phyloP scores from a whole-genome alignment of 495 filamentous ascomycete genomes.

The Talaromyces stipitatus region DNA sequence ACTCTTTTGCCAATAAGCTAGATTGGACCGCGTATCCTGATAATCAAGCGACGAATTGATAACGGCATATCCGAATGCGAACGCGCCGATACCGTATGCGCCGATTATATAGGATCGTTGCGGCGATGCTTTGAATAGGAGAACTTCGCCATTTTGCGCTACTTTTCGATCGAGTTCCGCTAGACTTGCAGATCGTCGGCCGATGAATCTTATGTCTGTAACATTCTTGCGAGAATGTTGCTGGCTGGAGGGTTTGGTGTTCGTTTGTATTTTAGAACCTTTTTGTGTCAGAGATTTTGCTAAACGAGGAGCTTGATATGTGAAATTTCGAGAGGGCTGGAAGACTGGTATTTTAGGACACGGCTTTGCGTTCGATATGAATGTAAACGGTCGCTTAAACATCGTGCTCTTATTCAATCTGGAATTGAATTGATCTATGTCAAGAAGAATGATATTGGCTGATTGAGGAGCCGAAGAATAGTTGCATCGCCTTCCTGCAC shows the following conservation, averaged over 20 bases:
- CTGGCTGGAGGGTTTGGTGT: neutral
- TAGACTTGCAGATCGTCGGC: constrained; percentile 17
- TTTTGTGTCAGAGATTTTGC: constrained; percentile 9
- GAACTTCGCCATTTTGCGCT: constrained; percentile 24
- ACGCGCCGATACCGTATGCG: constrained; percentile 45
- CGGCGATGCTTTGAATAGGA: constrained; percentile 55
- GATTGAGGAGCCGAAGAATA: neutral
- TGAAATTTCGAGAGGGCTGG: neutral
- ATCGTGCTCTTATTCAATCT: neutral
- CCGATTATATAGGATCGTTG: constrained; percentile 51
- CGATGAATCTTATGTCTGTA: constrained; percentile 17
- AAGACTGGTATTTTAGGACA: constrained; percentile 8
- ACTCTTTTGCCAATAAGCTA: constrained; percentile 32
- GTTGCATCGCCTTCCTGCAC: neutral
- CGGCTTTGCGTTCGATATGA: constrained; percentile 21
- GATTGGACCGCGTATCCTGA: constrained; percentile 22
- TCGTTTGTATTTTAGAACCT: neutral
- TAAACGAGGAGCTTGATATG: neutral
- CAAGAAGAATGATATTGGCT: neutral
- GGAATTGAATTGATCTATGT: neutral
- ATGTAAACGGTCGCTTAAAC: constrained; percentile 23
- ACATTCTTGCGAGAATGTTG: constrained; percentile 1
- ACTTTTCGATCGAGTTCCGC: constrained; percentile 29
- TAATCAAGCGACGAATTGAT: constrained; percentile 44
- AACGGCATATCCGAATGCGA: constrained; percentile 50